phyloP scores from a whole-genome alignment of 805 yeast genomes.

The Metschnikowia henanensis region DNA sequence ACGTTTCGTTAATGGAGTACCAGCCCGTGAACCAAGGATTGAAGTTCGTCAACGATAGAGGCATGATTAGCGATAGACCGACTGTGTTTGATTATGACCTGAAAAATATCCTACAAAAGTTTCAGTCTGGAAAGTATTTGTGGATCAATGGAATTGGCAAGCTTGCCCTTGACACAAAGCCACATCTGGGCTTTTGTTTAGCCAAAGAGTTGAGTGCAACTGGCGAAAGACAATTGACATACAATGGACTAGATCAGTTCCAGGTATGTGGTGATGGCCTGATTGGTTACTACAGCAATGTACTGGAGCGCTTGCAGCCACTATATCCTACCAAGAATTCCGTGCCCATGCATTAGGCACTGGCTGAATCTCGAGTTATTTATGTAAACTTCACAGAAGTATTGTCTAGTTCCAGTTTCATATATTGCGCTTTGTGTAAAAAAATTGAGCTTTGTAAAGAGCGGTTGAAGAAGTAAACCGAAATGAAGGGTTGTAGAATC shows the following conservation, averaged over 20 bases:
- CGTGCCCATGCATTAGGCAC: neutral
- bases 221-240: neutral
- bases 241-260: neutral
- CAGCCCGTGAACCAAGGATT: neutral
- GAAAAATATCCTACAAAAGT: neutral
- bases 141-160: neutral
- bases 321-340: neutral
- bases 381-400: too few species aligned
- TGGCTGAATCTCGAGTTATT: too few species aligned
- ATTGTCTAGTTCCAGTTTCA: too few species aligned
- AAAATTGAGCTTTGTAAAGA: too few species aligned
- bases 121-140: neutral
- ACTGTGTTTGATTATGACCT: conserved; percentile 1
- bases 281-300: neutral
- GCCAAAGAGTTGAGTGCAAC: neutral
- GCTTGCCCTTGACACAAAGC: neutral
- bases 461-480: too few species aligned
- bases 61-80: neutral
- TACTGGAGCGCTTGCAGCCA: neutral
- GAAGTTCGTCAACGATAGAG: neutral
- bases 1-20: neutral
- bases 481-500: too few species aligned
- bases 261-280: neutral
- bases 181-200: neutral
- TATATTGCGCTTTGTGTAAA: too few species aligned